Percentiles rank a stretch among this genome's conserved stretches.
Evolutionary conservation across 768 basidiomycete genomes (phyloP).

Genomic region (Xerocomus brunneocitrinus): DNA sequence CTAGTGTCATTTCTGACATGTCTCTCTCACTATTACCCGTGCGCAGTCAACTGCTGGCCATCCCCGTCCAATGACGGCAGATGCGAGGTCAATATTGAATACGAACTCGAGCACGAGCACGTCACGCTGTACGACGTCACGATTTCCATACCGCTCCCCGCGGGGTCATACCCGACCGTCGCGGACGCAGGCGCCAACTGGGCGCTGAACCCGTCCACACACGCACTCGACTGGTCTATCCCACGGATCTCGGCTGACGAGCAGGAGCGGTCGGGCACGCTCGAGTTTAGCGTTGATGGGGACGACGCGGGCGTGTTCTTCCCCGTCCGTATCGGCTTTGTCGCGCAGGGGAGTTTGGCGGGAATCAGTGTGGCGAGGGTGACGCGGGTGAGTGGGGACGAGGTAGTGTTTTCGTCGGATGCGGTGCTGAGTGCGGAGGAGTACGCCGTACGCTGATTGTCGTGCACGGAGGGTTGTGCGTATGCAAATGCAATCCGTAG

Average conservation of each 20-base stretch:
- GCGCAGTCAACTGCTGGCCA: constrained; percentile 95
- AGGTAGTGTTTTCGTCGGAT: constrained; percentile 55
- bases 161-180: constrained; percentile 83
- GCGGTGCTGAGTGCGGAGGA: constrained; percentile 49
- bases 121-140: constrained; percentile 79
- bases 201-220: constrained; percentile 73
- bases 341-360: constrained; percentile 74
- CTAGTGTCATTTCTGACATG: background rate
- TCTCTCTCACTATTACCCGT: background rate
- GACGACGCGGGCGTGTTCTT: constrained; percentile 85
- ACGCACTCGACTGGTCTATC: constrained; percentile 84
- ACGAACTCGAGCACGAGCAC: constrained; percentile 86
- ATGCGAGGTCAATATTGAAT: constrained; percentile 93
- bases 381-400: constrained; percentile 47
- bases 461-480: background rate
- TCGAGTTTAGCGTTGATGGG: constrained; percentile 86
- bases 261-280: constrained; percentile 59
- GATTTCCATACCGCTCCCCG: constrained; percentile 88
- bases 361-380: constrained; percentile 66
- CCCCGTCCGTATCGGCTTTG: constrained; percentile 84
- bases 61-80: constrained; percentile 89
- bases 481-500: no score
- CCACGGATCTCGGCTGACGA: constrained; percentile 59
- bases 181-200: constrained; percentile 65
- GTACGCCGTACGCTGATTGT: constrained; percentile 47